phyloP scores from a whole-genome alignment of 208 protist genomes.

The Strigomonas galati region DNA sequence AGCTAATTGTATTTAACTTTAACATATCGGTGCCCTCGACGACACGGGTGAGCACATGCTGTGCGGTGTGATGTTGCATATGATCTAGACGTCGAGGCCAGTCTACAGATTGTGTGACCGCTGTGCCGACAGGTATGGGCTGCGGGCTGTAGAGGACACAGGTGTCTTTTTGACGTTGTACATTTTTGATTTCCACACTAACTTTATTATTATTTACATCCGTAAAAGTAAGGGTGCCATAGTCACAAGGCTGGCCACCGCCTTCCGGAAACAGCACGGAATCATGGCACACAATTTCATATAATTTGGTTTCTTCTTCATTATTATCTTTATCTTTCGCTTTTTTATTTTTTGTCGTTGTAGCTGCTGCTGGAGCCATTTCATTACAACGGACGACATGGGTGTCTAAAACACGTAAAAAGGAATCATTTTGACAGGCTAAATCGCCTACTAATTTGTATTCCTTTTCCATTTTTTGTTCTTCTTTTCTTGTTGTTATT shows the following conservation, averaged over 20 bases:
- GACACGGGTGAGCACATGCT: slow-evolving; percentile 85
- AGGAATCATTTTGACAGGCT: slow-evolving; percentile 70
- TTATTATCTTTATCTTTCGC: slow-evolving; percentile 34
- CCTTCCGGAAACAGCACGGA: slow-evolving; percentile 88
- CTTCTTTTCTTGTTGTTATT: no score
- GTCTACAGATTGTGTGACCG: slow-evolving; percentile 64
- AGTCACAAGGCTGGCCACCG: slow-evolving; percentile 86
- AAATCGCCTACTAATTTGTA: slow-evolving; percentile 51
- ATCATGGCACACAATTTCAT: slow-evolving; percentile 68
- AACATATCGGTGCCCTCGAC: slow-evolving; percentile 47
- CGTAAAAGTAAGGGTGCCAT: slow-evolving; percentile 38
- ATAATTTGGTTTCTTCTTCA: slow-evolving; percentile 17
- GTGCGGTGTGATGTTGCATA: slow-evolving; percentile 92
- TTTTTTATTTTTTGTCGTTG: slow-evolving; percentile 16
- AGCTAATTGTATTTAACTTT: slow-evolving; percentile 72
- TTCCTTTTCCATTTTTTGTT: no score
- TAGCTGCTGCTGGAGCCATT: no score
- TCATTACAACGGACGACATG: slow-evolving; percentile 53
- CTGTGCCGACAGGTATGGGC: slow-evolving; percentile 35
- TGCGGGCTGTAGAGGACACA: slow-evolving; percentile 51
- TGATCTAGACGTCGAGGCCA: slow-evolving; percentile 83
- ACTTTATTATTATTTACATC: slow-evolving; percentile 5
- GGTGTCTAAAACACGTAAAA: slow-evolving; percentile 51
- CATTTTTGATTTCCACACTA: slow-evolving; percentile 27
- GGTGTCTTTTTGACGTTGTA: slow-evolving; percentile 53